Base-by-base conservation (phyloP, 768 basidiomycete species). In the Mycena olivaceomarginata region DNA sequence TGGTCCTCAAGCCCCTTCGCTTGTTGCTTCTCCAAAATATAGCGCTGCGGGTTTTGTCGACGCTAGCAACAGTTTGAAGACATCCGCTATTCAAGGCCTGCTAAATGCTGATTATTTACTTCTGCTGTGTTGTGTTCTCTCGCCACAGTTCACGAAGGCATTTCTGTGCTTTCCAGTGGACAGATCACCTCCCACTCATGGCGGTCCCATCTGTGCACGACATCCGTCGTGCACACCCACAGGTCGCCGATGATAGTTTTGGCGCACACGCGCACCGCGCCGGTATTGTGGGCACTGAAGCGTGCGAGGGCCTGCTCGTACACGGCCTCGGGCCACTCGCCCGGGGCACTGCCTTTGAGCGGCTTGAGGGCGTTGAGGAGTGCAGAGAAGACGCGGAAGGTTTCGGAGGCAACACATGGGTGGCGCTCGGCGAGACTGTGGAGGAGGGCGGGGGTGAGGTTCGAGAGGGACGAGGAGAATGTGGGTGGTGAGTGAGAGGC, bases 331-430 rank as follows among this genome's bases (percentile, higher is more conserved):
- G 92, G 85, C 96, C 96, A 97, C 18, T 92, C 91, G 6, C 84
- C 31, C 31, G 4, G 31, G 31, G 31, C 86, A 71, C 88, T 82
- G 20, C 69, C 64, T 78, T 92, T 92, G 64, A 95, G 84, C 1
- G 96, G 96, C 64, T 94, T 93, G 51, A 95, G 86, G 3, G 95
- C 90, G 77, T 91, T 93, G 41, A 98, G 89, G 9, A 99, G 87
- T 2, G 97, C 90, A 2, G 97, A 96, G 81, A 96, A 97, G 2
- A 94, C 95, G 48, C 93, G 92, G 90, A 99, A 97, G 0, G 97
- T 91, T 81, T 98, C 97, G 2, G 97, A 93, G 7, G 93, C 94
- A 75, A 99, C 92, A 75, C 97, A 93, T 45, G 97, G 98, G 82
- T 97, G 96, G 79, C 94, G 93, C 84, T 99, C 97, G 22, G 87